A percentile compares a stretch with the other conserved stretches of the same genome.
Conservation (phyloP, 1,284 basidiomycete genomes). For the Phellinidium pouzarii region DNA sequence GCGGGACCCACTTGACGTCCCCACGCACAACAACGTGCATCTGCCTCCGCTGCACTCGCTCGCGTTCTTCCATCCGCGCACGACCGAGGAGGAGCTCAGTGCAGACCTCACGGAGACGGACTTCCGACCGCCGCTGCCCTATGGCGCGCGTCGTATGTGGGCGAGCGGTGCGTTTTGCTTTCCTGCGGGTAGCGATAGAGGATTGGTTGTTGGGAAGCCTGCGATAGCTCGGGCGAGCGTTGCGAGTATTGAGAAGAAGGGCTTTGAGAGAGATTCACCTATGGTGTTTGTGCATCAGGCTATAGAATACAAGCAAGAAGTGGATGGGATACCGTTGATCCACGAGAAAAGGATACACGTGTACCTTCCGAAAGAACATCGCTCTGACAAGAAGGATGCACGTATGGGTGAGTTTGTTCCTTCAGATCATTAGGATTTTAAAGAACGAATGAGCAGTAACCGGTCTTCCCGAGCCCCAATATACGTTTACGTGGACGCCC, state of each 20-base stretch:
- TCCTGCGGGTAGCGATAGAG: neutral
- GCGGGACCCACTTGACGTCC: neutral
- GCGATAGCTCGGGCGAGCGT: slow-evolving; percentile 48
- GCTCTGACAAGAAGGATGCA: slow-evolving; percentile 27
- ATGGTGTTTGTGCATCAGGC: slow-evolving; percentile 78
- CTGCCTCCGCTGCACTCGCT: slow-evolving; percentile 45
- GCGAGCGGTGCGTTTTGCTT: slow-evolving; percentile 57
- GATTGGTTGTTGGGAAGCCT: slow-evolving; percentile 43
- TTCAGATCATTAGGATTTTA: neutral
- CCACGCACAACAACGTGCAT: neutral
- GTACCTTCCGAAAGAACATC: slow-evolving; percentile 44
- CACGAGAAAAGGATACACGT: slow-evolving; percentile 72
- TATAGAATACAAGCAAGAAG: slow-evolving; percentile 31
- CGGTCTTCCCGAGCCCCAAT: slow-evolving; percentile 47
- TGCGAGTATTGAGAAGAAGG: slow-evolving; percentile 57
- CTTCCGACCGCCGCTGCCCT: no score
- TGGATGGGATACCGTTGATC: slow-evolving; percentile 41
- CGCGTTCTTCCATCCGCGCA: slow-evolving; percentile 66
- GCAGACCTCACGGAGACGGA: slow-evolving; percentile 72
- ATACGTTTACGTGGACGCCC: slow-evolving; percentile 60
- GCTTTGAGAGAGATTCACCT: slow-evolving; percentile 46
- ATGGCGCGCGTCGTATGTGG: no score
- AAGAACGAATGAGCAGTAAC: slow-evolving; percentile 32
- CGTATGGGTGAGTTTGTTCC: slow-evolving; percentile 23
- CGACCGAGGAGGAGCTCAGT: slow-evolving; percentile 56